Conservation (phyloP, 164 flowering plant genomes). For the Macadamia tetraphylla region DNA sequence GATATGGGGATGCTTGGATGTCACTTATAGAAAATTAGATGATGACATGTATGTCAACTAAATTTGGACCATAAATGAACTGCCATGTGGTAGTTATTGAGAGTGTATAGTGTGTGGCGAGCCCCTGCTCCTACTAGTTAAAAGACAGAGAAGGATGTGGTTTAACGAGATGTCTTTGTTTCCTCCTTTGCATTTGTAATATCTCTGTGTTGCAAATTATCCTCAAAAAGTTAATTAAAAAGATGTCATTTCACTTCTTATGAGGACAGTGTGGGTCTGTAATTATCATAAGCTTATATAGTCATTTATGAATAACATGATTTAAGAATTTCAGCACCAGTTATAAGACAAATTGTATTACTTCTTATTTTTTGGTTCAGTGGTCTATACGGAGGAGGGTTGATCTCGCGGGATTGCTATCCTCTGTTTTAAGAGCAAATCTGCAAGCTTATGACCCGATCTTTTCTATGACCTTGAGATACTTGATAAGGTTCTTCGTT, state of each 20-base stretch:
- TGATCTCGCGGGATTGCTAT: constrained; percentile 83
- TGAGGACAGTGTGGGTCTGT: not conserved
- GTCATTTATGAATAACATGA: not conserved
- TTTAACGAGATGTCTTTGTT: too few relatives aligned
- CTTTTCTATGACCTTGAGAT: constrained; percentile 90
- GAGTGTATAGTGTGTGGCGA: too few relatives aligned
- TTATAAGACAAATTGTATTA: not conserved
- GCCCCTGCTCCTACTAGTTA: too few relatives aligned
- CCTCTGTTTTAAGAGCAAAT: constrained; percentile 80
- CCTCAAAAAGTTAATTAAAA: too few relatives aligned
- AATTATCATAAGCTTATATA: not conserved
- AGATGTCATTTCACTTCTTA: not conserved
- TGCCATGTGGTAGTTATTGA: too few relatives aligned
- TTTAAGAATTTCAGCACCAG: not conserved
- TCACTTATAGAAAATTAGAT: too few relatives aligned
- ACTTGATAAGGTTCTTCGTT: constrained; percentile 73
- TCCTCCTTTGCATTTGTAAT: too few relatives aligned
- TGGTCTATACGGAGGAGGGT: constrained; percentile 86
- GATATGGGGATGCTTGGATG: too few relatives aligned
- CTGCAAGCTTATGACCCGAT: constrained; percentile 89
- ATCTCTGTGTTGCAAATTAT: too few relatives aligned
- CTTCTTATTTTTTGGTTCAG: constrained; percentile 37
- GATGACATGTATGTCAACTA: too few relatives aligned
- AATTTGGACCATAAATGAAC: too few relatives aligned
- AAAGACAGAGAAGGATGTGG: too few relatives aligned